Conservation (phyloP, 495 filamentous ascomycete genomes). For the Trichoderma virens region DNA sequence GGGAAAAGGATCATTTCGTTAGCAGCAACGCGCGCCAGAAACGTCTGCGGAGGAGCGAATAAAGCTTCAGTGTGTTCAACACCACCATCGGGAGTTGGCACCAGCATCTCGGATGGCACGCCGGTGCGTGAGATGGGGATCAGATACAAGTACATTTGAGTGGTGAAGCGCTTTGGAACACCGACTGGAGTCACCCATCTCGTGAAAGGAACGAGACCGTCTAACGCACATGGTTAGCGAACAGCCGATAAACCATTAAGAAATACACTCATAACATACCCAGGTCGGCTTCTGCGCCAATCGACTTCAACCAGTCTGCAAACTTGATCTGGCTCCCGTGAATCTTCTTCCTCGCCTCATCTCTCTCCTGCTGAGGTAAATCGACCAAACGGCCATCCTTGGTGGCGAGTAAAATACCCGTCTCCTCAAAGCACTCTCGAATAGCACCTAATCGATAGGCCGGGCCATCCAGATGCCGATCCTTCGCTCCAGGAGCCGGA, state of each 20-base stretch:
- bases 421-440: conserved; percentile 91
- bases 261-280: conserved; percentile 32
- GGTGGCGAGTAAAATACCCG: conserved; percentile 73
- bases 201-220: conserved; percentile 72
- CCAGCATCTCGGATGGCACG: conserved; percentile 31
- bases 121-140: conserved; percentile 51
- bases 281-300: conserved; percentile 58
- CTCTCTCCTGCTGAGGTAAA: conserved; percentile 50
- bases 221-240: conserved; percentile 22
- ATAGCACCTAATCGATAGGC: conserved; percentile 74
- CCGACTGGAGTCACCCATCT: conserved; percentile 80
- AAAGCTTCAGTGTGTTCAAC: conserved; percentile 73
- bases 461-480: conserved; percentile 57
- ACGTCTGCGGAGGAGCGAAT: conserved; percentile 62
- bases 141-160: conserved; percentile 95
- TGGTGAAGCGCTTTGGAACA: conserved; percentile 69
- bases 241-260: neutral
- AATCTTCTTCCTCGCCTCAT: conserved; percentile 59
- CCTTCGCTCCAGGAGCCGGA: conserved; percentile 34
- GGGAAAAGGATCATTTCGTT: conserved; percentile 80
- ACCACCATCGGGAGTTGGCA: conserved; percentile 71
- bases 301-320: conserved; percentile 52
- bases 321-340: conserved; percentile 55
- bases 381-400: conserved; percentile 38
- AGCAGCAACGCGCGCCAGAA: conserved; percentile 52